Evolutionary conservation across 345 rosid species (phyloP), one percentile per base, ranked within the genome.

Genomic region (sweet orange (Citrus sinensis)): DNA sequence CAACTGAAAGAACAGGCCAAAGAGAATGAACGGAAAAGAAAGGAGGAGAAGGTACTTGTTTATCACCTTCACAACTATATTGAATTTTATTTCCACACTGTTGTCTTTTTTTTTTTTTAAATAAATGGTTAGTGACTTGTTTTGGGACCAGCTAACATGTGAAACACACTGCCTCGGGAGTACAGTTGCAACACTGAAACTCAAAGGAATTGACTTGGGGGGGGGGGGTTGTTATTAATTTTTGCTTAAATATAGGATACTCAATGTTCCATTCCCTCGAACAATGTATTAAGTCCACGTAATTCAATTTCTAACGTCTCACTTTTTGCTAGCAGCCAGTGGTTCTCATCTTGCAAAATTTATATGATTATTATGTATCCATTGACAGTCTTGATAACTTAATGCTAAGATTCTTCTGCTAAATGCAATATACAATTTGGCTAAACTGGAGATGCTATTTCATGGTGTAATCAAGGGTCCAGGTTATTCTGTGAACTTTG

Each of bases 21-120:
- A 83, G 98, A 96, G 76, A 96, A 94, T 84, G 99, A 93, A 75
- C 94, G 95, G 49, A 94, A 87, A 76, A 92, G 97, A n/a, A 97
- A 92, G 83, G 98, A 96, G 81, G 99, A 94, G 76, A 96, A 96
- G 98, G 98, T 94, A 80, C 40, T 37, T 34, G 22, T 34, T 24
- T 65, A 32, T 20, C 46, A 46, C 11, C 24, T 75, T 32, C 30
- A 63, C 6, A 22, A 32, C 60, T 65, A 60, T 74, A 13, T 40
- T 35, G 29, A 30, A 30, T 63, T 13, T 46, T 13, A 13, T 46
- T 46, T 46, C 1, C 32, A 9, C 4, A 6, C 7, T 63, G 30
- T 19, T 20, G 3, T 63, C 4, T 0, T 37, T 20, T 37, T 46
- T 17, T n/a, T 4, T 42, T 62, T 39, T 70, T 13, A 39, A 37